Evolutionary conservation across 2,329 filamentous ascomycete species (phyloP).

Genomic region (Penicillium italicum): DNA sequence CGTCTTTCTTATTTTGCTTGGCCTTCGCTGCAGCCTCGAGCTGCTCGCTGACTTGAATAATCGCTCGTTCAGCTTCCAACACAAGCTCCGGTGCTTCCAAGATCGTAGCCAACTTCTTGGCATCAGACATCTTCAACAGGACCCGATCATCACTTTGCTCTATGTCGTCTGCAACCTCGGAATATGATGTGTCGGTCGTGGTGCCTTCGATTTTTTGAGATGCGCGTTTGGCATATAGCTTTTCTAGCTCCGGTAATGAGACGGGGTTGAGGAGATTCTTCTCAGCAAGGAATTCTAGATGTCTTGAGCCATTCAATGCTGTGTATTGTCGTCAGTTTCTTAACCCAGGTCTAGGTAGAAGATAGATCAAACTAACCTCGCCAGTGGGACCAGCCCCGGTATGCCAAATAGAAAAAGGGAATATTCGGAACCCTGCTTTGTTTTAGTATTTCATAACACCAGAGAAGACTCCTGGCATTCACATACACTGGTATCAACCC

Average conservation of each 20-base stretch:
- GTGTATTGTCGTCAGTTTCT: slow-evolving; percentile 16
- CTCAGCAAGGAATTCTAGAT: slow-evolving; percentile 75
- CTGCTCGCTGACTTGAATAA: slow-evolving; percentile 63
- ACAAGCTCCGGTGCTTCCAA: slow-evolving; percentile 67
- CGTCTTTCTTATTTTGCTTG: slow-evolving; percentile 17
- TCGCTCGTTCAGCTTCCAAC: slow-evolving; percentile 69
- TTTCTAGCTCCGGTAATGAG: slow-evolving; percentile 67
- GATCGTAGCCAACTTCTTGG: slow-evolving; percentile 57
- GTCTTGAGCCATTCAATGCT: slow-evolving; percentile 77
- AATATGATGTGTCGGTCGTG: slow-evolving; percentile 26
- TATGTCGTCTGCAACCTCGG: slow-evolving; percentile 33
- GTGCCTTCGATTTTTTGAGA: slow-evolving; percentile 31
- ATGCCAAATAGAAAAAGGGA: slow-evolving; percentile 93
- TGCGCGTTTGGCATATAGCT: slow-evolving; percentile 60
- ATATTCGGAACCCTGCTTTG: slow-evolving; percentile 74
- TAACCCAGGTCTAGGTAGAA: not conserved
- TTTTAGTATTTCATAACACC: slow-evolving; percentile 5
- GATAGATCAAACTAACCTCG: slow-evolving; percentile 50
- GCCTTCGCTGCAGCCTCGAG: slow-evolving; percentile 25
- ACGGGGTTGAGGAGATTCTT: slow-evolving; percentile 65
- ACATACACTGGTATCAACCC: slow-evolving; percentile 79
- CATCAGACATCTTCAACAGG: slow-evolving; percentile 46
- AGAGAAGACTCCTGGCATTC: not conserved
- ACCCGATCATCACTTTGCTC: slow-evolving; percentile 47
- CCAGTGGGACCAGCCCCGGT: slow-evolving; percentile 88